Base-by-base conservation (phyloP, 352 stramenopile genomes). In the Pythium diclinum region DNA sequence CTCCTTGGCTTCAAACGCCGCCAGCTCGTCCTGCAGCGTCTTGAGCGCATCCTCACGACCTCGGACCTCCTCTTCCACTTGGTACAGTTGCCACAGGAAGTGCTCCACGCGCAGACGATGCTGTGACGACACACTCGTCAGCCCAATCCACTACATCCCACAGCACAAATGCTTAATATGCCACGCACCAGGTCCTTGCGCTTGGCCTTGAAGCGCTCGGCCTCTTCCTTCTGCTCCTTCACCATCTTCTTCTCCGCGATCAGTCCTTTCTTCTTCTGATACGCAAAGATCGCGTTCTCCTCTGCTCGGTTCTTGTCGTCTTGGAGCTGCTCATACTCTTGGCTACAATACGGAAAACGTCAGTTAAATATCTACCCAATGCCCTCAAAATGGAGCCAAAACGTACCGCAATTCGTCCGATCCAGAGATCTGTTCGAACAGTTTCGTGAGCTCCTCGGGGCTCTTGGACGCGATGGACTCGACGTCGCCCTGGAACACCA, bases 401-500 rank as follows among this genome's bases (percentile, higher is more conserved):
- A 65, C 63, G 40, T 74, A 85, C 83, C 73, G 88, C 2, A 94
- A 73, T 54, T 98, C 92, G 19, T 90, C 80, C 10, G 91, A 98
- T 19, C 87, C 87, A 23, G 88, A 97, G 30, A 99, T 97, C 71
- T 99, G 89, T 76, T 99, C 97, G 65, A 99, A 97, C 6, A 99
- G 79, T 72, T 98, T 93, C 1, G 97, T 98, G 21, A 99, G 77
- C 65, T 99, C 91, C 9, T 96, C 87, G 0, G 97, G 96, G 58
- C 85, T 96, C 71, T 98, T 99, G 40, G 90, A 95, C 1, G 97
- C 96, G 59, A 99, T 97, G 28, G 85, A 95, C 75, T 99, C 97
- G 25, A 99, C 97, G 75, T 99, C 98, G 40, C 97, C 97, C 61
- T 99, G 97, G 76, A 99, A 99, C 6, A 99, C 97, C 8, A 99